Base-by-base conservation (phyloP, 257 asterid species). In the Solanum neorickii region DNA sequence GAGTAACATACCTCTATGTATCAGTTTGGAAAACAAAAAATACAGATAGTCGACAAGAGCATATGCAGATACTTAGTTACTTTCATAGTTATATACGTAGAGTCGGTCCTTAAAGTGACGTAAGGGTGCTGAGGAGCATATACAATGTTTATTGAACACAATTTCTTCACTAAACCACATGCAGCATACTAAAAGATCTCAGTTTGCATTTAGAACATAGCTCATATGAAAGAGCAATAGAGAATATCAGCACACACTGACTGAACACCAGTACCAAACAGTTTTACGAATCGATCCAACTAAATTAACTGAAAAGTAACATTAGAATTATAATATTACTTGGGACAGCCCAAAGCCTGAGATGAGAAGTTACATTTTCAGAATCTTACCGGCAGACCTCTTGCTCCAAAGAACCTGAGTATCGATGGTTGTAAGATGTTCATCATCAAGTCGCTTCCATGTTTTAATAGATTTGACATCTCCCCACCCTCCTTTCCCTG, bases 371-470 rank as follows among this genome's bases (percentile, higher is more conserved):
- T 75, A 68, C 76, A 21, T n/a, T 27, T 10, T 42, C 82, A 39
- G 85, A 87, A 37, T 87, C 91, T 92, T 90, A 89, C 93, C 82
- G 11, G 76, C 85, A 59, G 93, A 88, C 89, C 86, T 90, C 90
- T 94, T 94, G 91, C 94, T 93, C 98, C 98, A 97, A 39, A 97
- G 95, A 88, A 97, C 98, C 91, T 93, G 95, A 16, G 85, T 83
- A 90, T 97, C 98, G 83, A 94, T 93, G 52, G 91, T 89, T 35
- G 96, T 90, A 86, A 95, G 96, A 83, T 88, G 91, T 66, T 92
- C 90, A 88, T 94, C 95, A 59, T 97, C 98, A 35, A 97, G 94
- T 35, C 95, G 93, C 88, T 97, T 97, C 98, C 98, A 95, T 23
- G 99, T 97, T 84, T 89, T 93, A 90, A 97, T 93, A 41, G 98